Conservation (phyloP, 805 yeast species). For the Candida peoriensis region DNA sequence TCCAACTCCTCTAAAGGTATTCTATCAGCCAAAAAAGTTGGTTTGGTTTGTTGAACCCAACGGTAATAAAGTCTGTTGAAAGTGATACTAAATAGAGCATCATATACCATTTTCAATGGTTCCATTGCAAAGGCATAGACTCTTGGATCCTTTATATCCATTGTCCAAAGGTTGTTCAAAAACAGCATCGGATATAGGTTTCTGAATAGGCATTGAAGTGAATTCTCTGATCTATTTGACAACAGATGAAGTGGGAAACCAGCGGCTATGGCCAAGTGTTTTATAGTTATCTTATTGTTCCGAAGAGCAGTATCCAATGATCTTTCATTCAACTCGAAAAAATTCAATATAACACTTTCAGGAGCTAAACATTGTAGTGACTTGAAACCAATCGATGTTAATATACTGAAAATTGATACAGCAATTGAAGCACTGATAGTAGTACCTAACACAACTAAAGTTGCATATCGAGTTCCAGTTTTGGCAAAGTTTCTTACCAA, state of each 20-base stretch:
- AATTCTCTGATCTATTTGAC: constrained; percentile 17
- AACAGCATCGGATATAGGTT: constrained; percentile 19
- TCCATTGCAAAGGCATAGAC: constrained; percentile 8
- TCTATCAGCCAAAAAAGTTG: constrained; percentile 29
- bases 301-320: constrained; percentile 13
- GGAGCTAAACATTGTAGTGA: constrained; percentile 27
- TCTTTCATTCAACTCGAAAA: constrained; percentile 23
- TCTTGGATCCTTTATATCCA: constrained; percentile 9
- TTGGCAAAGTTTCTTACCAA: constrained; percentile 15
- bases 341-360: constrained; percentile 25
- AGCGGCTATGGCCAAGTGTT: constrained; percentile 18
- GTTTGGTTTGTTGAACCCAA: constrained; percentile 28
- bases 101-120: constrained; percentile 14
- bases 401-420: constrained; percentile 15
- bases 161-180: constrained; percentile 6
- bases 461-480: neutral
- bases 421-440: constrained; percentile 19
- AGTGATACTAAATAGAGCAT: constrained; percentile 16
- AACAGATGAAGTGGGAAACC: constrained; percentile 28
- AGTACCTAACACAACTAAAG: constrained; percentile 13
- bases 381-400: constrained; percentile 27
- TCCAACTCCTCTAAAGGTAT: constrained; percentile 27
- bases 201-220: constrained; percentile 5
- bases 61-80: constrained; percentile 32
- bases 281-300: constrained; percentile 7